Evolutionary conservation across 495 filamentous ascomycete genomes (phyloP), one percentile per base, ranked within the genome.

Genomic region (Neurospora africana): DNA sequence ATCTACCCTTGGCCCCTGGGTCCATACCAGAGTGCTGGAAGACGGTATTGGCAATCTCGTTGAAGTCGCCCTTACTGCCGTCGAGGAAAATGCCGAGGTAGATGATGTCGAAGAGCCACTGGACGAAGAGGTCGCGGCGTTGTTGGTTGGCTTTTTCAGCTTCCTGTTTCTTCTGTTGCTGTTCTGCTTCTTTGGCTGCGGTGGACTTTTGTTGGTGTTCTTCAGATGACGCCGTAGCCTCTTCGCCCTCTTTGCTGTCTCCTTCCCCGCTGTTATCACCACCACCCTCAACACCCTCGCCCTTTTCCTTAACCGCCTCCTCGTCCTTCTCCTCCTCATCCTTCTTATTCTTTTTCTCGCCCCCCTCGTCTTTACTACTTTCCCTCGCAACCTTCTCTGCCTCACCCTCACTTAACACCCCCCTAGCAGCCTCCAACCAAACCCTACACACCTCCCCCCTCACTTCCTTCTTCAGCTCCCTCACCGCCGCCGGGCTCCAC

Each of bases 61-160:
- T 79, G 58, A 91, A 77, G 67, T 82, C 80, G 23, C 83, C 77
- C 4, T 79, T 75, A 1, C 75, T 71, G n/a, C 10, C 58, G 36
- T 47, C 74, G 8, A 84, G 74, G 73, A 81, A 85, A n/a, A 79
- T 74, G 21, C 85, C 80, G 17, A 98, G 83, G 72, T 94, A 92
- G 38, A 87, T 73, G 9, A 90, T 79, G 77, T 99, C 95, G 74
- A 96, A 95, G 27, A 94, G 84, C 68, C 90, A 86, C 76, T 98
- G 95, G 7, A 91, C 85, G 11, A 88, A 84, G 75, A 87, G 81
- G 69, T 92, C 89, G 4, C 79, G 83, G 9, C 74, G 79, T 27
- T 82, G 77, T 40, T 80, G 76, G 0, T 10, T 15, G 36, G 17
- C 69, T 75, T 70, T 35, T 69, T 79, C n/a, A 37, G 71, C 30